Evolutionary conservation across 805 yeast species (phyloP), one percentile per base, ranked within the genome.

Genomic region (Diddensiella caesifluorescens): DNA sequence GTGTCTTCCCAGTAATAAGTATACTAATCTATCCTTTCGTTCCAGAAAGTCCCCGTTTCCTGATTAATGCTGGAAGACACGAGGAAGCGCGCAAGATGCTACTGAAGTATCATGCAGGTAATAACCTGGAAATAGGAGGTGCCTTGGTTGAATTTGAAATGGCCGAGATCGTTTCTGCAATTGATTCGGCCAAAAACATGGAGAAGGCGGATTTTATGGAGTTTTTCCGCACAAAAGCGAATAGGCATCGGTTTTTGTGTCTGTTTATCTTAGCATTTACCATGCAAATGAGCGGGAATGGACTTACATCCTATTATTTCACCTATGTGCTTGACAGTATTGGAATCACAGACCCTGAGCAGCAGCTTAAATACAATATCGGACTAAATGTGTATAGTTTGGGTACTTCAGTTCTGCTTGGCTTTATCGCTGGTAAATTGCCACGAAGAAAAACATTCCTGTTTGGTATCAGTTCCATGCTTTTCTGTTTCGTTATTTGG

Each of bases 1-100:
- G 77, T 44, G 47, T 79, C 22, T 79, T 78, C 53, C 20, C 80
- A 44, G 62, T 80, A 36, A 55, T 80, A 41, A 59, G 80, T 23
- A 80, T 85, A 6, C 69, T 79, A 48, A 63, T 37, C 71, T 75
- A 31, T 62, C 86, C 13, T 28, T 49, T 64, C 44, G 47, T 62
- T 22, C 61, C 59, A 26, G 70, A 67, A 50, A 63, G 69, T 2
- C 70, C 70, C n/a, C 54, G 70, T 38, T 66, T 67, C 67, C 53
- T 65, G 9, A 67, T 67, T 2, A 69, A 74, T 47, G 64, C 73
- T 47, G 77, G 63, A 18, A 63, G 73, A 47, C 74, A 75, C 62
- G 56, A 47, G 4, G 75, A 76, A 32, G 75, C 79, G 19, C 41
- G 54, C 16, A 38, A 44, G 5, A 49, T 65, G 35, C 50, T 65